Conservation (phyloP, 805 yeast species). For the Starmerella vitae region DNA sequence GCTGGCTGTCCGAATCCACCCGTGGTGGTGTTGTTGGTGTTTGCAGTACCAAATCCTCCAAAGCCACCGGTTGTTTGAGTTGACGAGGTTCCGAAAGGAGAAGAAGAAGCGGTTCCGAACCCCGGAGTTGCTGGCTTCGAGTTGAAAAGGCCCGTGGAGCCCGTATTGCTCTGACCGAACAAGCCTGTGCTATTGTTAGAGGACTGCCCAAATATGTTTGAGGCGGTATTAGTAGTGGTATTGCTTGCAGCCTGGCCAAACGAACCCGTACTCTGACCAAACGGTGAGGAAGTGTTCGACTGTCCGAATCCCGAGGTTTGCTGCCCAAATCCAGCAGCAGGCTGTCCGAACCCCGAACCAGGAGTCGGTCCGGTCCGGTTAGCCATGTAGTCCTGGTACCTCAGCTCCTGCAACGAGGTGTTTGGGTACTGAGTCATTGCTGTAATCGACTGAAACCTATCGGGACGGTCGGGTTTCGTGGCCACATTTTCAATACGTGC, state of each 20-base stretch:
- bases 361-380: constrained; percentile 35
- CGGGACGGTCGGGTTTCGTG: constrained; percentile 5
- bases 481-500: constrained; percentile 54
- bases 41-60: no score
- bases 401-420: constrained; percentile 73
- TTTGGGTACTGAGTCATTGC: constrained; percentile 84
- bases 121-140: constrained; percentile 1
- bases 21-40: constrained; percentile 4
- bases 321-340: constrained; percentile 10
- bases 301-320: constrained; percentile 8
- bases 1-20: constrained; percentile 2
- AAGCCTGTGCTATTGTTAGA: constrained; percentile 18
- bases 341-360: background rate
- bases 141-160: constrained; percentile 18
- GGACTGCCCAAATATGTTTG: constrained; percentile 24
- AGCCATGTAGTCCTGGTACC: constrained; percentile 75
- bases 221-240: constrained; percentile 18
- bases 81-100: background rate
- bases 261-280: constrained; percentile 6
- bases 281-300: constrained; percentile 14
- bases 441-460: constrained; percentile 58
- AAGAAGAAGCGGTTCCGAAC: background rate
- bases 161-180: constrained; percentile 16
- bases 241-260: constrained; percentile 4
- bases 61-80: constrained; percentile 3